A percentile compares a stretch with the other conserved stretches of the same genome.
These are phyloP conservation scores for Panus rudis DNA, from an alignment of 768 basidiomycete genomes.

Conservation along the genomic window DNA sequence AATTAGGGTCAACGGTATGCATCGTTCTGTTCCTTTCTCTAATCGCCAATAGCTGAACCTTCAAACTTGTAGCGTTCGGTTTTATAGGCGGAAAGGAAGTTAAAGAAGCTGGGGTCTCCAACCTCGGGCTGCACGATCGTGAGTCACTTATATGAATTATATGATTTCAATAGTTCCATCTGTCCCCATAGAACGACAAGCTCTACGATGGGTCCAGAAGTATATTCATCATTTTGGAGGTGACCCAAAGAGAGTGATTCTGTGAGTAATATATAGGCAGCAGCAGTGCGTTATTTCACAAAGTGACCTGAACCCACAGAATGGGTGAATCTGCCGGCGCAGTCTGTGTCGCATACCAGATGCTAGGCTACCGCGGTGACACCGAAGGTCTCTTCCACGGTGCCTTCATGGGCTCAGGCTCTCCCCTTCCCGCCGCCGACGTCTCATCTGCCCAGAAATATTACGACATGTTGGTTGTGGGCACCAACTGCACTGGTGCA, in stretches of 20 bases:
- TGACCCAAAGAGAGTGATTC: conserved; percentile 35
- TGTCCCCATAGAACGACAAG: conserved; percentile 31
- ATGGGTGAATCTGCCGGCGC: too few species aligned
- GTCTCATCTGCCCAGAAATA: background rate
- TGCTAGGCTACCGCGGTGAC: conserved; percentile 10
- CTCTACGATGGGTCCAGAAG: conserved; percentile 34
- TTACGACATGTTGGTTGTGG: background rate
- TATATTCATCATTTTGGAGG: conserved; percentile 35
- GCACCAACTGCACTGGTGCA: background rate
- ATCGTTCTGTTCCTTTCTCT: background rate
- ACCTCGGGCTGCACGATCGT: conserved; percentile 49
- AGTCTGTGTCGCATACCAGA: conserved; percentile 12
- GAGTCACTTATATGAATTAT: too few species aligned
- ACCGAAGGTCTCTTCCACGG: conserved; percentile 12
- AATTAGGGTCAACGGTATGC: background rate
- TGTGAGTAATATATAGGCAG: conserved; percentile 32
- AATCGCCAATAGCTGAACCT: background rate
- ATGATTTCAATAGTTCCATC: too few species aligned
- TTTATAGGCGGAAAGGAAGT: conserved; percentile 37
- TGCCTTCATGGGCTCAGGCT: conserved; percentile 29
- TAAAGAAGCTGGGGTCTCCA: conserved; percentile 31
- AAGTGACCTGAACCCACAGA: too few species aligned
- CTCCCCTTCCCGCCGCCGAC: background rate
- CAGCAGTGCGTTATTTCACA: conserved; percentile 22
- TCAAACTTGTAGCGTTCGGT: conserved; percentile 27